A percentile compares a stretch with the other conserved stretches of the same genome.
phyloP scores from a whole-genome alignment of 495 filamentous ascomycete genomes.

The Lophiotrema nucula region DNA sequence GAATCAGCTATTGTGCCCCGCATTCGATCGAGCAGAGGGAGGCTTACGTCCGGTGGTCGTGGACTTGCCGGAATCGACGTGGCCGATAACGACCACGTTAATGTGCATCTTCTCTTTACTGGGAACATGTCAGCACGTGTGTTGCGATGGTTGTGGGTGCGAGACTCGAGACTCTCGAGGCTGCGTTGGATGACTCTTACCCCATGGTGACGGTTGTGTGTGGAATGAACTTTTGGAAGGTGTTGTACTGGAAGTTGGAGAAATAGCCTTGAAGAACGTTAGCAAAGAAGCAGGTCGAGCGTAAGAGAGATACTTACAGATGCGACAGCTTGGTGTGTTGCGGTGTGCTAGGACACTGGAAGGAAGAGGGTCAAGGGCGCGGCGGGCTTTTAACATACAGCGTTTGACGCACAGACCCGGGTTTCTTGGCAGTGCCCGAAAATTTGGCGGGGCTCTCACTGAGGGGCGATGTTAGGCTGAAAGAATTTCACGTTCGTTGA shows the following conservation, averaged over 20 bases:
- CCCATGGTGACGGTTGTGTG: conserved; percentile 26
- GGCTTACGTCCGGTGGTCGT: conserved; percentile 77
- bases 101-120: conserved; percentile 92
- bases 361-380: too few relatives aligned
- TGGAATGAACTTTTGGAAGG: not conserved
- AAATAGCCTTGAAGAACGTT: conserved; percentile 1
- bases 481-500: too few relatives aligned
- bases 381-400: too few relatives aligned
- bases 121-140: conserved; percentile 21
- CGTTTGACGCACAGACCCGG: too few relatives aligned
- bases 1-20: conserved; percentile 37
- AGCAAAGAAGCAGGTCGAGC: too few relatives aligned
- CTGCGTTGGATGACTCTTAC: conserved; percentile 15
- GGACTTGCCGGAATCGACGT: conserved; percentile 99
- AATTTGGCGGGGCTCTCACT: too few relatives aligned
- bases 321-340: too few relatives aligned
- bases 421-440: too few relatives aligned
- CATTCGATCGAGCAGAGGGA: conserved; percentile 31
- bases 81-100: conserved; percentile 98
- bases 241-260: conserved; percentile 15
- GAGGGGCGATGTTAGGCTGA: too few relatives aligned
- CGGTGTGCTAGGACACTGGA: too few relatives aligned
- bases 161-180: not conserved
- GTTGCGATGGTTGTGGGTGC: not conserved
- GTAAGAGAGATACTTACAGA: not conserved